phyloP scores from a whole-genome alignment of 2,329 filamentous ascomycete species.

The Xylaria polymorpha region DNA sequence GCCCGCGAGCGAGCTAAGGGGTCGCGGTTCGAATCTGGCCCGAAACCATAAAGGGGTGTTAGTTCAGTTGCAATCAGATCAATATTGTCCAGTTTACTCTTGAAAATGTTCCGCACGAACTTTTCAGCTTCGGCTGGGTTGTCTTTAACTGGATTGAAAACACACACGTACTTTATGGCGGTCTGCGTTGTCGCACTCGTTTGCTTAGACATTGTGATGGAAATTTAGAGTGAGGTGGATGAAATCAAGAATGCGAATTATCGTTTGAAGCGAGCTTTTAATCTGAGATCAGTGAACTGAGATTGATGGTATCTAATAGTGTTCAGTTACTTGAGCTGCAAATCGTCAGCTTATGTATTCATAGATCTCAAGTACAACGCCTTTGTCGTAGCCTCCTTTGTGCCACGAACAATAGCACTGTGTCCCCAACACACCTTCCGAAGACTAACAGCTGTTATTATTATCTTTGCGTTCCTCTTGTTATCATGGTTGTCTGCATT shows the following conservation, averaged over 20 bases:
- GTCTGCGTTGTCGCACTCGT: neutral
- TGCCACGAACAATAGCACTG: neutral
- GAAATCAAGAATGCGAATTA: neutral
- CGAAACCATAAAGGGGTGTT: slow-evolving; percentile 43
- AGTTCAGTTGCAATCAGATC: slow-evolving; percentile 40
- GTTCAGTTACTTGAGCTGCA: neutral
- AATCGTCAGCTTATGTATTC: neutral
- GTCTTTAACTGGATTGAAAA: slow-evolving; percentile 32
- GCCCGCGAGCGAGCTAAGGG: slow-evolving; percentile 37
- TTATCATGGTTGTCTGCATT: too few relatives aligned
- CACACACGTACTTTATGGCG: neutral
- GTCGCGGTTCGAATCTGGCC: slow-evolving; percentile 24
- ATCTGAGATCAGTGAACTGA: neutral
- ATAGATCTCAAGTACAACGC: neutral
- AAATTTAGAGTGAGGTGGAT: neutral
- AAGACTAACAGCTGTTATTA: too few relatives aligned
- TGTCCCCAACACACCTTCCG: neutral
- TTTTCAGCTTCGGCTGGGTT: slow-evolving; percentile 35
- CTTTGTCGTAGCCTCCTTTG: neutral
- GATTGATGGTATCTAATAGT: neutral
- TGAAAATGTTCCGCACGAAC: slow-evolving; percentile 38
- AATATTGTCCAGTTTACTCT: slow-evolving; percentile 34
- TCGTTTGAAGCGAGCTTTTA: neutral
- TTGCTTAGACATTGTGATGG: neutral
- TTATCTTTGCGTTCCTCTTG: neutral